A percentile compares a stretch with the other conserved stretches of the same genome.
Conservation (phyloP, 768 basidiomycete genomes). For the Mycena belliarum region DNA sequence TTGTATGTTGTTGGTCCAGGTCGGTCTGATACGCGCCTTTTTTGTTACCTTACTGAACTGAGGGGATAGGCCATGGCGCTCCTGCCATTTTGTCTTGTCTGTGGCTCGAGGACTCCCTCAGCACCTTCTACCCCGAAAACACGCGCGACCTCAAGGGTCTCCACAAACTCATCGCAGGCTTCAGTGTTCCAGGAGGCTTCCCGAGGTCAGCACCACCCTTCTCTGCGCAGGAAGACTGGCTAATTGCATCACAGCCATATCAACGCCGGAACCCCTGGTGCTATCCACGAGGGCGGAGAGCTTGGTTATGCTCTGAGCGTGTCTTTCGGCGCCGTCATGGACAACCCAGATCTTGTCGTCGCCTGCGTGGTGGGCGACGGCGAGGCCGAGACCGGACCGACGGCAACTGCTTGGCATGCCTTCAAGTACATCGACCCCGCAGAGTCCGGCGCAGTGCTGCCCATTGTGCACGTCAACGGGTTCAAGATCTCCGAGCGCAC, state of each 20-base stretch:
- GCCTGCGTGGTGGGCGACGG: slow-evolving; percentile 87
- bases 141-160: slow-evolving; percentile 60
- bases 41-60: neutral
- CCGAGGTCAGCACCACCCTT: slow-evolving; percentile 53
- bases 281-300: slow-evolving; percentile 91
- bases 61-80: slow-evolving; percentile 73
- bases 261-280: slow-evolving; percentile 84
- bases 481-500: slow-evolving; percentile 93
- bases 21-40: slow-evolving; percentile 23
- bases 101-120: slow-evolving; percentile 80
- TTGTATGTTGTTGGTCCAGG: slow-evolving; percentile 84
- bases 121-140: slow-evolving; percentile 57
- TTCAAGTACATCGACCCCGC: slow-evolving; percentile 90
- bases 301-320: slow-evolving; percentile 87
- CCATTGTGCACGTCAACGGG: slow-evolving; percentile 85
- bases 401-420: slow-evolving; percentile 80
- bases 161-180: slow-evolving; percentile 66
- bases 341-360: slow-evolving; percentile 82
- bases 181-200: slow-evolving; percentile 83
- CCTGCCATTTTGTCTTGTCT: slow-evolving; percentile 85
- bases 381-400: slow-evolving; percentile 81
- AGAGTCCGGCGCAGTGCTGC: slow-evolving; percentile 89
- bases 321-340: slow-evolving; percentile 88
- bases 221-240: neutral
- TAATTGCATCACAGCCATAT: slow-evolving; percentile 48